A percentile compares a stretch with the other conserved stretches of the same genome.
phyloP scores from a whole-genome alignment of 176 grass and related monocot genomes.

The Oryza coarctata region DNA sequence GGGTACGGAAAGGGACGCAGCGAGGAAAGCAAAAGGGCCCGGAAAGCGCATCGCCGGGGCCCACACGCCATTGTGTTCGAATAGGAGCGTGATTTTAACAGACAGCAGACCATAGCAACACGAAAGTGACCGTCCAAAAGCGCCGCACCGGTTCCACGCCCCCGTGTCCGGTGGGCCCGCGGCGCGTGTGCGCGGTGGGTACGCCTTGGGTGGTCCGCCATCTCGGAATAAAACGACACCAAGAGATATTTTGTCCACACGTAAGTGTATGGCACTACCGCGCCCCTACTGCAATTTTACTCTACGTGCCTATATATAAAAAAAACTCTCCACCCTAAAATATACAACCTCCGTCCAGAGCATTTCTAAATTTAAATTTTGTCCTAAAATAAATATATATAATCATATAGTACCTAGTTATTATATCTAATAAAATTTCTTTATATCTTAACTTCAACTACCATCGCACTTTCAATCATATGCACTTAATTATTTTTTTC shows the following conservation, averaged over 20 bases:
- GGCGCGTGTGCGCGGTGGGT: background rate
- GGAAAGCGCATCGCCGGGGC: background rate
- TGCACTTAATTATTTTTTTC: too few species aligned
- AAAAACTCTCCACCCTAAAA: too few species aligned
- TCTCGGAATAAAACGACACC: background rate
- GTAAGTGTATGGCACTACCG: background rate
- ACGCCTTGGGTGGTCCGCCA: background rate
- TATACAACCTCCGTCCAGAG: too few species aligned
- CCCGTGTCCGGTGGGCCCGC: background rate
- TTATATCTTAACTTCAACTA: too few species aligned
- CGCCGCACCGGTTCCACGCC: background rate
- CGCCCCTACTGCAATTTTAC: background rate
- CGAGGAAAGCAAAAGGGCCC: background rate
- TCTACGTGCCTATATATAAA: background rate
- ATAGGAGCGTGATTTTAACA: too few species aligned
- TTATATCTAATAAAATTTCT: too few species aligned
- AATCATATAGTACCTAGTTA: too few species aligned
- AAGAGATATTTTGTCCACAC: conserved; percentile 23
- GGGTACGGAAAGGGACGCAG: background rate
- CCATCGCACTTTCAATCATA: too few species aligned
- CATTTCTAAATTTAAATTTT: too few species aligned
- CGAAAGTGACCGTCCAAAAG: conserved; percentile 8
- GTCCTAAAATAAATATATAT: too few species aligned
- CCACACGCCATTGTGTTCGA: too few species aligned
- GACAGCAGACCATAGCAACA: background rate